Conservation (phyloP, 108 stramenopile species). For the Cyclostephanos tholiformis region DNA sequence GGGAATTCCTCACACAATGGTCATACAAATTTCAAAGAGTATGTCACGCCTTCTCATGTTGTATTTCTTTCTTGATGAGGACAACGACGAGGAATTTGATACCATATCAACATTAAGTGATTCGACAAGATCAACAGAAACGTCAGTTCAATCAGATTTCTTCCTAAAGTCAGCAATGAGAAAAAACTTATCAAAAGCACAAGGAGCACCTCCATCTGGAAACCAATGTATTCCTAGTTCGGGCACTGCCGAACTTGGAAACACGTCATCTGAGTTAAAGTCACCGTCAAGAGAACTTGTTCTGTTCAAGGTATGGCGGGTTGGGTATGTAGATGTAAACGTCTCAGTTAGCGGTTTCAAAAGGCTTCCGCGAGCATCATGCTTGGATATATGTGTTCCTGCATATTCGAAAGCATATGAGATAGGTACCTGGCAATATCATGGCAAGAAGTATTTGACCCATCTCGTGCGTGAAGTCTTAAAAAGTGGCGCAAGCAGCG, state of each 20-base stretch:
- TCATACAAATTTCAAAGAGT: conserved; percentile 50
- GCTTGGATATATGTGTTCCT: conserved; percentile 44
- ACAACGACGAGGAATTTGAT: conserved; percentile 29
- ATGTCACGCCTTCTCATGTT: conserved; percentile 46
- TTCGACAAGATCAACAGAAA: conserved; percentile 25
- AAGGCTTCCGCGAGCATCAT: conserved; percentile 31
- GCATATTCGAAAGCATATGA: conserved; percentile 53
- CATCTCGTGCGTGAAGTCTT: conserved; percentile 53
- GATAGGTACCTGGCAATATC: conserved; percentile 43
- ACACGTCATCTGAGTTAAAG: neutral
- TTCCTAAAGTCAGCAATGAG: conserved; percentile 18
- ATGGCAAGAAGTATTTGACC: conserved; percentile 44
- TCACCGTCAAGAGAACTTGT: conserved; percentile 22
- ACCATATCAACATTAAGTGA: conserved; percentile 23
- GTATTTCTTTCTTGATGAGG: conserved; percentile 49
- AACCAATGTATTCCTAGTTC: conserved; percentile 4
- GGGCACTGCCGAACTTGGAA: conserved; percentile 1
- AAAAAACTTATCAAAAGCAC: conserved; percentile 37
- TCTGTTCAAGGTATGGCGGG: conserved; percentile 57
- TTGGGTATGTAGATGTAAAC: conserved; percentile 48
- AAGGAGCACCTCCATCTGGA: conserved; percentile 31
- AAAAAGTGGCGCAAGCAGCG: conserved; percentile 58
- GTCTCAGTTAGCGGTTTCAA: conserved; percentile 48
- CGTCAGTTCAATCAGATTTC: conserved; percentile 19
- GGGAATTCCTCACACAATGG: conserved; percentile 38